Conservation (phyloP, 2,329 filamentous ascomycete genomes). For the Huntiella decipiens region DNA sequence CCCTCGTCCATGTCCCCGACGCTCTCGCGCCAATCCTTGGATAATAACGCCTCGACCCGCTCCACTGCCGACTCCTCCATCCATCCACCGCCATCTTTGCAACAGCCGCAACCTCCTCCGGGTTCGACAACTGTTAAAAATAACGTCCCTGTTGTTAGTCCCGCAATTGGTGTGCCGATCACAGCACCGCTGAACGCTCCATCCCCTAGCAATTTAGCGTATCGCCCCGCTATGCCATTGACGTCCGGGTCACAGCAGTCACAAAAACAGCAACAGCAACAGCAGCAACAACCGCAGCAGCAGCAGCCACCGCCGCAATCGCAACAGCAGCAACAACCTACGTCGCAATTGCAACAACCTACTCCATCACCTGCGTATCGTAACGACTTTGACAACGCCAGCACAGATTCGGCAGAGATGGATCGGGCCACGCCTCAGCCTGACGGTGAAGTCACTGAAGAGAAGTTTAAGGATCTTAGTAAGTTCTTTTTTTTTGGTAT, state of each 20-base stretch:
- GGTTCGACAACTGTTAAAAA: background rate
- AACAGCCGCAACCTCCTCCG: background rate
- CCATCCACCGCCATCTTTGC: background rate
- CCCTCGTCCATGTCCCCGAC: constrained; percentile 23
- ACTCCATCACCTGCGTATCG: constrained; percentile 4
- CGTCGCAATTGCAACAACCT: background rate
- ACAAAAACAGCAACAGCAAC: background rate
- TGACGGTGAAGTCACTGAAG: constrained; percentile 28
- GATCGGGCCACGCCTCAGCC: constrained; percentile 40
- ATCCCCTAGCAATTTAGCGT: constrained; percentile 14
- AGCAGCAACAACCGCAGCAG: constrained; percentile 13
- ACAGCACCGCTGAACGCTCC: constrained; percentile 18
- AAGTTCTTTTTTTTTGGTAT: constrained; percentile 16
- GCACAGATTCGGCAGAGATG: constrained; percentile 26
- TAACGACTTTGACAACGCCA: constrained; percentile 20
- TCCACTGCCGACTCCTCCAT: constrained; percentile 21
- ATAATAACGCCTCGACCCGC: background rate
- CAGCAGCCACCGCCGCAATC: constrained; percentile 11
- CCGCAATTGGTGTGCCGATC: background rate
- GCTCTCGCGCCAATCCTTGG: constrained; percentile 4
- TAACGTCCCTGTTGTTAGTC: background rate
- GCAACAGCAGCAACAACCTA: background rate
- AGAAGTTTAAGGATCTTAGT: constrained; percentile 39
- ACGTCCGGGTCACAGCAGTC: constrained; percentile 4
- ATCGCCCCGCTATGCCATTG: constrained; percentile 21